These are phyloP conservation scores for Euphorbia tirucalli DNA, from an alignment of 345 rosid species.

Conservation along the genomic window DNA sequence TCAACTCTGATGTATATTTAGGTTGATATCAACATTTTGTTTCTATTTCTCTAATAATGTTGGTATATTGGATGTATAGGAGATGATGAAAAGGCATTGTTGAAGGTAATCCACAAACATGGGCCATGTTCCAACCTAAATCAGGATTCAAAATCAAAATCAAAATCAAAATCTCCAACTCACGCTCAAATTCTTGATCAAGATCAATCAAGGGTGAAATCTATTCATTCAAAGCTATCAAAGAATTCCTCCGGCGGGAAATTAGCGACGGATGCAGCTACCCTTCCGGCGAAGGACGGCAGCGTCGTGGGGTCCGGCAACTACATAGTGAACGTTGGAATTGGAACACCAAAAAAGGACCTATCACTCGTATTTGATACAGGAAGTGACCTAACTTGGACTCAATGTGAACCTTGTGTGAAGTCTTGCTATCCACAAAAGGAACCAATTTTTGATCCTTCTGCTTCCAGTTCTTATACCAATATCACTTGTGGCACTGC, in stretches of 20 bases:
- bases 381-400: slow-evolving; percentile 33
- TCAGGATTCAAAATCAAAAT: background rate
- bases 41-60: background rate
- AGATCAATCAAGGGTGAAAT: slow-evolving; percentile 61
- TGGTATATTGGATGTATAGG: background rate
- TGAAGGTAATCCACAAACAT: slow-evolving; percentile 58
- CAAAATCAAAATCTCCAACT: slow-evolving; percentile 28
- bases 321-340: slow-evolving; percentile 25
- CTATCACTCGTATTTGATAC: slow-evolving; percentile 32
- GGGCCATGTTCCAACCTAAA: slow-evolving; percentile 57
- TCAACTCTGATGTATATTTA: too few species aligned
- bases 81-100: slow-evolving; percentile 34
- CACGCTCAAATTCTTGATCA: slow-evolving; percentile 46
- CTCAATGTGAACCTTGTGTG: slow-evolving; percentile 31
- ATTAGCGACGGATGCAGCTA: slow-evolving; percentile 30
- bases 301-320: slow-evolving; percentile 33
- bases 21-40: too few species aligned
- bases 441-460: slow-evolving; percentile 20
- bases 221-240: slow-evolving; percentile 50
- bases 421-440: slow-evolving; percentile 25
- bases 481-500: slow-evolving; percentile 58
- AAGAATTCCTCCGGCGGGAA: slow-evolving; percentile 2
- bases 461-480: slow-evolving; percentile 45
- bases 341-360: slow-evolving; percentile 25
- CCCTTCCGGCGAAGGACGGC: slow-evolving; percentile 61